These are phyloP conservation scores for Solanum chaucha DNA, from an alignment of 257 asterid species.

Conservation along the genomic window DNA sequence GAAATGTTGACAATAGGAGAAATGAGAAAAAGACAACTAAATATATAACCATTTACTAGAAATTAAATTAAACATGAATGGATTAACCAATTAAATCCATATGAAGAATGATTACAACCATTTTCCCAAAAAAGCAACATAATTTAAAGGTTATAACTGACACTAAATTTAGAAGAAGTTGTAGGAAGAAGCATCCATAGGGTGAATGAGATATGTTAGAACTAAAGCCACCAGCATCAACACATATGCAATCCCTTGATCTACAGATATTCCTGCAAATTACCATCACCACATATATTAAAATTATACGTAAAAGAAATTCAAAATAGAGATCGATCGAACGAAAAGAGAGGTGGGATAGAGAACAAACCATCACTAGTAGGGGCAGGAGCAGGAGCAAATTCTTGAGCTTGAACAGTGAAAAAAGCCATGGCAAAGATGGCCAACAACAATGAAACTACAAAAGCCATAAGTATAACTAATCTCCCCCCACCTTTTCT, in stretches of 20 bases:
- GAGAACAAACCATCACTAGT: slow-evolving; percentile 22
- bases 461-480: neutral
- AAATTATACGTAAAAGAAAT: neutral
- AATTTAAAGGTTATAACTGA: neutral
- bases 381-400: slow-evolving; percentile 32
- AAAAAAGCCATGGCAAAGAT: slow-evolving; percentile 1
- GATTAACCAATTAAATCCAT: neutral
- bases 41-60: neutral
- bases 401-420: slow-evolving; percentile 13
- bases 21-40: neutral
- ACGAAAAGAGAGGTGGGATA: neutral
- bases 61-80: neutral
- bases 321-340: neutral
- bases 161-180: neutral
- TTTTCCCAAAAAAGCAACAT: neutral
- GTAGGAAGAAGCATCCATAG: slow-evolving; percentile 7
- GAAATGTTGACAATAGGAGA: neutral
- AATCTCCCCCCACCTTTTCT: neutral
- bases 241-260: slow-evolving; percentile 26
- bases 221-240: slow-evolving; percentile 26
- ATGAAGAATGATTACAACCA: neutral
- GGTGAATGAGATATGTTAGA: slow-evolving; percentile 14
- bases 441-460: slow-evolving; percentile 7
- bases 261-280: slow-evolving; percentile 25
- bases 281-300: neutral